Percentiles rank a stretch among this genome's conserved stretches.
Conservation (phyloP, 352 stramenopile species). For the Peronospora belbahrii region DNA sequence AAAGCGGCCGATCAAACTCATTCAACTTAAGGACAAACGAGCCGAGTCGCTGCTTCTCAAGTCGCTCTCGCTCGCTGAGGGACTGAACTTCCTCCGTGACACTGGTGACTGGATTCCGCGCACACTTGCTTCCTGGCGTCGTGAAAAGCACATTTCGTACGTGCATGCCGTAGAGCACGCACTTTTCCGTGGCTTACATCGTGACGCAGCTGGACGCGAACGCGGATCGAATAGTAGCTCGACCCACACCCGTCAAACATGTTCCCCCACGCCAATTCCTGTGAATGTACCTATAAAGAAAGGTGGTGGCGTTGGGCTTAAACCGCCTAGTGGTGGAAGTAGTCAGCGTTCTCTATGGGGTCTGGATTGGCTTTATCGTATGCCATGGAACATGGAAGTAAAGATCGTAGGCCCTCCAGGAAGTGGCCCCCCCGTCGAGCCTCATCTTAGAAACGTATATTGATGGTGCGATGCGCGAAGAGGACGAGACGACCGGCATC, state of each 20-base stretch:
- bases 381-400: slow-evolving; percentile 89
- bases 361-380: slow-evolving; percentile 84
- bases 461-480: slow-evolving; percentile 66
- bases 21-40: slow-evolving; percentile 73
- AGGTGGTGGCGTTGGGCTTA: slow-evolving; percentile 44
- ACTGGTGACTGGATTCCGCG: slow-evolving; percentile 78
- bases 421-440: slow-evolving; percentile 74
- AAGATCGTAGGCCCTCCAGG: slow-evolving; percentile 84
- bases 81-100: slow-evolving; percentile 70
- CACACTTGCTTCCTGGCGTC: slow-evolving; percentile 65
- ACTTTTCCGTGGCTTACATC: slow-evolving; percentile 75
- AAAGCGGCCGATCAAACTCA: slow-evolving; percentile 65
- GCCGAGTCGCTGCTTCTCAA: slow-evolving; percentile 78
- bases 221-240: slow-evolving; percentile 26
- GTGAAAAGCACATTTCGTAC: slow-evolving; percentile 82
- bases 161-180: slow-evolving; percentile 76
- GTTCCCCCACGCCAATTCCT: slow-evolving; percentile 68
- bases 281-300: slow-evolving; percentile 81
- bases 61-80: slow-evolving; percentile 74
- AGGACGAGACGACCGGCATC: slow-evolving; percentile 63
- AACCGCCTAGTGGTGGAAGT: slow-evolving; percentile 42
- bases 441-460: slow-evolving; percentile 87
- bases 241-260: slow-evolving; percentile 36
- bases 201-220: slow-evolving; percentile 64
- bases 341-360: slow-evolving; percentile 71